Conservation (phyloP, 805 yeast genomes). For the Barnettozyma pratensis region DNA sequence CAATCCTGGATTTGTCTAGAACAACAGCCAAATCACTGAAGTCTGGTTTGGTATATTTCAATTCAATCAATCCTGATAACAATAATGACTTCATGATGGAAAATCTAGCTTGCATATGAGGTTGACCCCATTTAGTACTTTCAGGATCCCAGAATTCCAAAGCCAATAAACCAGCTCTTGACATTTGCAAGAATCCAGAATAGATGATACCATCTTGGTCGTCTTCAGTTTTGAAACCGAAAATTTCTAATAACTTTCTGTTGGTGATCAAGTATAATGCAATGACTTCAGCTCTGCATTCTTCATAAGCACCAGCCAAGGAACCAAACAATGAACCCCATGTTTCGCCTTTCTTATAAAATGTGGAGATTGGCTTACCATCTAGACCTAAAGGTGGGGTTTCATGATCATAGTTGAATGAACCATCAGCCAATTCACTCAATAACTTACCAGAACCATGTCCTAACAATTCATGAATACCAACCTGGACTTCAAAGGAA, state of each 20-base stretch:
- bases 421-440: constrained; percentile 51
- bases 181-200: constrained; percentile 75
- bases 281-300: constrained; percentile 88
- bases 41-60: constrained; percentile 42
- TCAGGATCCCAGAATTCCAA: constrained; percentile 86
- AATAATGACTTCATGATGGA: constrained; percentile 75
- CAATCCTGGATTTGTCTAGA: constrained; percentile 58
- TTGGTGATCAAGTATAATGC: constrained; percentile 77
- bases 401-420: constrained; percentile 64
- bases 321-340: constrained; percentile 88
- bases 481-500: constrained; percentile 90
- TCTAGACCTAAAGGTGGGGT: constrained; percentile 60
- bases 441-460: constrained; percentile 88
- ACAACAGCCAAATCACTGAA: constrained; percentile 56
- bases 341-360: constrained; percentile 76
- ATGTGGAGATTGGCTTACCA: constrained; percentile 59
- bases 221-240: constrained; percentile 53
- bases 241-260: constrained; percentile 61
- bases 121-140: constrained; percentile 85
- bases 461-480: constrained; percentile 86
- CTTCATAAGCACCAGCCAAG: constrained; percentile 83
- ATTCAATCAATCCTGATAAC: constrained; percentile 54
- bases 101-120: constrained; percentile 91
- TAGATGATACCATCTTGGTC: constrained; percentile 62
- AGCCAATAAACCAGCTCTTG: constrained; percentile 79